Percentiles rank a stretch among this genome's conserved stretches.
Evolutionary conservation across 768 basidiomycete species (phyloP).

Genomic region (Amanita phalloides): DNA sequence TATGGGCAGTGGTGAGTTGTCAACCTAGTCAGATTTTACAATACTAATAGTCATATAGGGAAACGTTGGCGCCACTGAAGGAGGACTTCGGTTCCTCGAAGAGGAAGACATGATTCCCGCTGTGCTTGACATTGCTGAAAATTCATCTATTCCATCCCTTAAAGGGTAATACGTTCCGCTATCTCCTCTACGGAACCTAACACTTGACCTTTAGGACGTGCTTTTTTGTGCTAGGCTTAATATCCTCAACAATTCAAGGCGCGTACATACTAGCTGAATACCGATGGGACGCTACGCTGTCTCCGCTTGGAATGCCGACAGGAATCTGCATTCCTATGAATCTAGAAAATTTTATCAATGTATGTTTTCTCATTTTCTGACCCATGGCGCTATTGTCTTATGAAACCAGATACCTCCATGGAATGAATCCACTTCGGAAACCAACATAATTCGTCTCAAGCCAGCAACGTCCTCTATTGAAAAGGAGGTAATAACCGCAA

Average conservation of each 20-base stretch:
- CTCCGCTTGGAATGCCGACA: constrained; percentile 77
- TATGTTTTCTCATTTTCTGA: constrained; percentile 24
- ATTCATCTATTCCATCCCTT: constrained; percentile 82
- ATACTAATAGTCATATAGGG: constrained; percentile 41
- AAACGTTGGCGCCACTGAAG: constrained; percentile 82
- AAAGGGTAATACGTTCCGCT: constrained; percentile 60
- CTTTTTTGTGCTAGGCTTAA: constrained; percentile 89
- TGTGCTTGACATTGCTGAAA: constrained; percentile 84
- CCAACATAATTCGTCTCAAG: constrained; percentile 37
- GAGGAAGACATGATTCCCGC: constrained; percentile 90
- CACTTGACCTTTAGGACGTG: constrained; percentile 55
- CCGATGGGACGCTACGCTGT: constrained; percentile 86
- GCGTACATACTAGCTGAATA: constrained; percentile 90
- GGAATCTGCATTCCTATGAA: constrained; percentile 89
- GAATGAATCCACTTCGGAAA: constrained; percentile 29
- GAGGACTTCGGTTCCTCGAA: constrained; percentile 90
- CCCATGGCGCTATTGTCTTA: neutral
- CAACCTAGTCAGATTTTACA: neutral
- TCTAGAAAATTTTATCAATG: constrained; percentile 68
- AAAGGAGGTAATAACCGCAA: constrained; percentile 75
- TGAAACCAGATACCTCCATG: constrained; percentile 60
- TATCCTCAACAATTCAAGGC: constrained; percentile 86
- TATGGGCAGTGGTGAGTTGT: constrained; percentile 87
- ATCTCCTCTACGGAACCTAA: neutral
- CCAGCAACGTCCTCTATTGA: constrained; percentile 64